Conservation (phyloP, 306 rosid genomes). For the Trifolium subterraneum region DNA sequence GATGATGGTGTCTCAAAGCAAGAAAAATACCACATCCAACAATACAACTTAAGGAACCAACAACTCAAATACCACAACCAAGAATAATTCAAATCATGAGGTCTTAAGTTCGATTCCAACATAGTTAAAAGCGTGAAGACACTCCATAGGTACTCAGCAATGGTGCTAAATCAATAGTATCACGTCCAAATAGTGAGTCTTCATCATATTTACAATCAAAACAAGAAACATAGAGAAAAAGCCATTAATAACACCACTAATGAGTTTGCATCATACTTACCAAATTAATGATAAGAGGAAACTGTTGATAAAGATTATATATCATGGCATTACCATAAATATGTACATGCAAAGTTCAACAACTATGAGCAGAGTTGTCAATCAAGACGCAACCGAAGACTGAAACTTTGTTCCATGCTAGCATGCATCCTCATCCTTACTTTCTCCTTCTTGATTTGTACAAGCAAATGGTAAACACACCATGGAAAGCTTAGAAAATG, state of each 20-base stretch:
- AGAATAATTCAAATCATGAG: too few species aligned
- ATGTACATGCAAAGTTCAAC: not conserved
- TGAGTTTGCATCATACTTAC: not conserved
- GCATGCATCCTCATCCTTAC: slow-evolving; percentile 36
- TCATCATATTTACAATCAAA: not conserved
- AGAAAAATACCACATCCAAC: not conserved
- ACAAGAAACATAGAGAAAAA: slow-evolving; percentile 5
- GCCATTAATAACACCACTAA: not conserved
- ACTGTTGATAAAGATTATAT: not conserved
- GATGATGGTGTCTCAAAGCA: too few species aligned
- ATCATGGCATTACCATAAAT: not conserved
- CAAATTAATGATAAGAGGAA: not conserved
- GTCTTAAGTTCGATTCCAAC: too few species aligned
- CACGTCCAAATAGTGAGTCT: not conserved
- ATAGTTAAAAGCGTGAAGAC: too few species aligned
- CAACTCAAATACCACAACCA: too few species aligned
- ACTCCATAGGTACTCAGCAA: too few species aligned
- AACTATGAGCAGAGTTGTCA: slow-evolving; percentile 4
- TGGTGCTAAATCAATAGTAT: too few species aligned
- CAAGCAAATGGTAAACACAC: slow-evolving; percentile 67
- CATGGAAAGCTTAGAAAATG: slow-evolving; percentile 83
- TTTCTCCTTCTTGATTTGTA: slow-evolving; percentile 63
- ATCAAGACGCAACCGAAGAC: slow-evolving; percentile 14
- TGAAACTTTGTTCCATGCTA: slow-evolving; percentile 31
- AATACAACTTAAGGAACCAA: too few species aligned